A percentile compares a stretch with the other conserved stretches of the same genome.
phyloP scores from a whole-genome alignment of 768 basidiomycete species.

The Mycena sanguinolenta region DNA sequence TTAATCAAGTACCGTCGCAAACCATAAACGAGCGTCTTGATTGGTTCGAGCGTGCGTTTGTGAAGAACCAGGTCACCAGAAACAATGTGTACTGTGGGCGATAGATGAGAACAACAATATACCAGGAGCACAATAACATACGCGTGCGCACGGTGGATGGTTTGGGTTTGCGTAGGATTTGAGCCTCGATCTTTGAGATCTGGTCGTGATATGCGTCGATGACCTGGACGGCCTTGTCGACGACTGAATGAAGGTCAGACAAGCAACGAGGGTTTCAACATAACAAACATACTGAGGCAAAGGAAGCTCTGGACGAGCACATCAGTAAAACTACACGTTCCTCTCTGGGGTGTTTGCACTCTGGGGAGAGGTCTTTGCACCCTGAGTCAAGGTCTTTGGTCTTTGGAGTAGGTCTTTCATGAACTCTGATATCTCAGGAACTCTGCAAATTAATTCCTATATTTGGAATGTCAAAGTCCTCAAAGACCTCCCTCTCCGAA shows the following conservation, averaged over 20 bases:
- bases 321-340: too few relatives aligned
- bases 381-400: too few relatives aligned
- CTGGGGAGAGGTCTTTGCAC: too few relatives aligned
- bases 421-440: too few relatives aligned
- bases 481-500: too few relatives aligned
- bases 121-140: slow-evolving; percentile 47
- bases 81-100: slow-evolving; percentile 72
- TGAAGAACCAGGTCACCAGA: slow-evolving; percentile 80
- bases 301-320: slow-evolving; percentile 67
- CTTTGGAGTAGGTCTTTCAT: too few relatives aligned
- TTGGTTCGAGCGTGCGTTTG: slow-evolving; percentile 78
- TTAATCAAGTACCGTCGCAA: too few relatives aligned
- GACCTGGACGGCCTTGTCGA: slow-evolving; percentile 74
- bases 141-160: slow-evolving; percentile 71
- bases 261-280: neutral
- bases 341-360: too few relatives aligned
- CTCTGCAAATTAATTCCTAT: too few relatives aligned
- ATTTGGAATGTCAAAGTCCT: too few relatives aligned
- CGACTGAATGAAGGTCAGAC: slow-evolving; percentile 53
- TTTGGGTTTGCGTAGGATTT: slow-evolving; percentile 68
- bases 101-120: neutral
- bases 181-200: slow-evolving; percentile 69
- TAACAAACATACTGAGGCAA: slow-evolving; percentile 55
- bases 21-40: slow-evolving; percentile 77
- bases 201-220: slow-evolving; percentile 76